Percentiles rank a stretch among this genome's conserved stretches.
These are phyloP conservation scores for Sesbania bispinosa DNA, from an alignment of 306 rosid species.

Conservation along the genomic window DNA sequence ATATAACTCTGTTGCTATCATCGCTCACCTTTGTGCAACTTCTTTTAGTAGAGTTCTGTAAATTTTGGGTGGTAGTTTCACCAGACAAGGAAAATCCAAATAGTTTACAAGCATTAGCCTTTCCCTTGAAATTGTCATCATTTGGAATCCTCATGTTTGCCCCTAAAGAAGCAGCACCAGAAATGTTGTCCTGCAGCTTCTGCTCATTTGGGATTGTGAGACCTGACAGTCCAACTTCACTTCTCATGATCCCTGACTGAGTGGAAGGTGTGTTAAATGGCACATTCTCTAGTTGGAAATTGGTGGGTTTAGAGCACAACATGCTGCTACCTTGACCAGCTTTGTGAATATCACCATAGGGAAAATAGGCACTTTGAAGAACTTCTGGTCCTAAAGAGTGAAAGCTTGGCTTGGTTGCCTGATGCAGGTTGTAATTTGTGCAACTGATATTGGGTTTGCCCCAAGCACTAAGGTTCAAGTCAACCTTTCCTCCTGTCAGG, in stretches of 20 bases:
- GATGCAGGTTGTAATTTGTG: slow-evolving; percentile 55
- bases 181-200: slow-evolving; percentile 42
- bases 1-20: slow-evolving; percentile 44
- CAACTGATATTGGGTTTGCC: slow-evolving; percentile 50
- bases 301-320: slow-evolving; percentile 42
- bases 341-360: slow-evolving; percentile 55
- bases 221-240: slow-evolving; percentile 47
- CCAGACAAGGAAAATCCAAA: slow-evolving; percentile 78
- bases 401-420: slow-evolving; percentile 50
- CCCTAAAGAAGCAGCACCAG: slow-evolving; percentile 48
- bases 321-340: slow-evolving; percentile 50
- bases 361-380: slow-evolving; percentile 54
- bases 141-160: slow-evolving; percentile 45
- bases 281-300: slow-evolving; percentile 47
- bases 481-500: slow-evolving; percentile 61
- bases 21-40: slow-evolving; percentile 94
- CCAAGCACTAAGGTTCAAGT: slow-evolving; percentile 60
- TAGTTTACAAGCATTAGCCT: slow-evolving; percentile 58
- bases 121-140: slow-evolving; percentile 52
- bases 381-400: slow-evolving; percentile 50
- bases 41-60: slow-evolving; percentile 59
- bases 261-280: slow-evolving; percentile 40
- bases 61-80: slow-evolving; percentile 50
- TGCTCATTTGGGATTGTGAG: slow-evolving; percentile 39
- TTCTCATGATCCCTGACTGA: slow-evolving; percentile 44